phyloP scores from a whole-genome alignment of 1,284 basidiomycete species.

The Gastroboletus turbinatus region DNA sequence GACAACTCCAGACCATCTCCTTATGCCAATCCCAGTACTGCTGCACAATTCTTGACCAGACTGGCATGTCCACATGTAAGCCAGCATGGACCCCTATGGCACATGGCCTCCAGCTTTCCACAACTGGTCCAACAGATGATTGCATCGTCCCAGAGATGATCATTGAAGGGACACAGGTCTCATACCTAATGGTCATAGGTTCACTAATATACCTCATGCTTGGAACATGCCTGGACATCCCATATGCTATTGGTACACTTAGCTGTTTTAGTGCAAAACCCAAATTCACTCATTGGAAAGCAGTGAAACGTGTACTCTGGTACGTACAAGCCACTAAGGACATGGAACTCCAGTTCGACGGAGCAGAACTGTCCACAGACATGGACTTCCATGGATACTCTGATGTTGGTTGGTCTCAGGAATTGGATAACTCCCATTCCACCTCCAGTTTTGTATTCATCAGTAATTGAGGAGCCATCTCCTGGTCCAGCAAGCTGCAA shows the following conservation, averaged over 20 bases:
- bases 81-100: constrained; percentile 1
- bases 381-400: constrained; percentile 10
- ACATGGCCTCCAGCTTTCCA: neutral
- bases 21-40: constrained; percentile 2
- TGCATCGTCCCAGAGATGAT: neutral
- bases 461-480: neutral
- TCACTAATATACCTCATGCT: constrained; percentile 2
- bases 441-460: neutral
- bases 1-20: neutral
- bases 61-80: neutral
- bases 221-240: neutral
- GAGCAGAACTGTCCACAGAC: neutral
- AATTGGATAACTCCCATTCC: neutral
- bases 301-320: neutral
- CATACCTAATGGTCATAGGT: neutral
- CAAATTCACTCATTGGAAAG: neutral
- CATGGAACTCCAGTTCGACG: neutral
- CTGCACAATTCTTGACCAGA: neutral
- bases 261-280: neutral
- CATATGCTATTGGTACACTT: neutral
- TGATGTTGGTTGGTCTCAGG: neutral
- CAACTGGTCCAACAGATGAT: neutral
- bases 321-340: neutral
- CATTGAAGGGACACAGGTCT: neutral
- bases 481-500: neutral